Evolutionary conservation across 2,329 filamentous ascomycete genomes (phyloP).

Genomic region (Periconia sp.): DNA sequence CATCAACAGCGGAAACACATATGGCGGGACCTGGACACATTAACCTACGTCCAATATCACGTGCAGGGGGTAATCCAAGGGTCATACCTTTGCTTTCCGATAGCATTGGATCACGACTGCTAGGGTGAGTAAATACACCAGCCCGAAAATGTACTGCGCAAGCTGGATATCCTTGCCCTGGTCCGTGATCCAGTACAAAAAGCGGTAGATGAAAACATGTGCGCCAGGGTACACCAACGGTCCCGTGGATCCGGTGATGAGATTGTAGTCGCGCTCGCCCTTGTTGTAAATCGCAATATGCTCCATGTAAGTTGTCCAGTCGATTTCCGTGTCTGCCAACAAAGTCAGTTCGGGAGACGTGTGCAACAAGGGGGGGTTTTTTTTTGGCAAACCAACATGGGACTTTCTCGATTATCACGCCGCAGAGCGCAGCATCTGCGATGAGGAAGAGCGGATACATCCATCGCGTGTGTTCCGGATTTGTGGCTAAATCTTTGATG

Average conservation of each 20-base stretch:
- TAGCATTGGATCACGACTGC: slow-evolving; percentile 84
- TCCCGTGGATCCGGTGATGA: slow-evolving; percentile 86
- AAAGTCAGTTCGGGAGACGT: too few species aligned
- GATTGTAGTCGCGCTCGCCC: slow-evolving; percentile 87
- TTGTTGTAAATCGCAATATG: slow-evolving; percentile 79
- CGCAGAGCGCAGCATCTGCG: slow-evolving; percentile 74
- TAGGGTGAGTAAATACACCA: slow-evolving; percentile 78
- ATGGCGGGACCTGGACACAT: slow-evolving; percentile 72
- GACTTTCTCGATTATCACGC: slow-evolving; percentile 77
- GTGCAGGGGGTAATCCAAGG: not conserved
- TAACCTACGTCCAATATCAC: not conserved
- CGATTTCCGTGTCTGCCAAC: slow-evolving; percentile 93
- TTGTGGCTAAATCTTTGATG: slow-evolving; percentile 52
- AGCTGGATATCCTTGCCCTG: slow-evolving; percentile 75
- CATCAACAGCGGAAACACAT: slow-evolving; percentile 83
- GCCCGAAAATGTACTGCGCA: slow-evolving; percentile 84
- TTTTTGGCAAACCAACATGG: slow-evolving; percentile 82
- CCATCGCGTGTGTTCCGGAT: slow-evolving; percentile 65
- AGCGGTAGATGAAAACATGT: slow-evolving; percentile 89
- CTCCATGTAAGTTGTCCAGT: slow-evolving; percentile 97
- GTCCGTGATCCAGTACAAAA: slow-evolving; percentile 78
- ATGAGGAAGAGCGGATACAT: slow-evolving; percentile 71
- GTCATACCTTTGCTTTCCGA: slow-evolving; percentile 68
- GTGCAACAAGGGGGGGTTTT: too few species aligned
- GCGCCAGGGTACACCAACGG: slow-evolving; percentile 94